Percentiles rank a stretch among this genome's conserved stretches.
Conservation (phyloP, 805 yeast species). For the Tetrapisispora namnaoensis region DNA sequence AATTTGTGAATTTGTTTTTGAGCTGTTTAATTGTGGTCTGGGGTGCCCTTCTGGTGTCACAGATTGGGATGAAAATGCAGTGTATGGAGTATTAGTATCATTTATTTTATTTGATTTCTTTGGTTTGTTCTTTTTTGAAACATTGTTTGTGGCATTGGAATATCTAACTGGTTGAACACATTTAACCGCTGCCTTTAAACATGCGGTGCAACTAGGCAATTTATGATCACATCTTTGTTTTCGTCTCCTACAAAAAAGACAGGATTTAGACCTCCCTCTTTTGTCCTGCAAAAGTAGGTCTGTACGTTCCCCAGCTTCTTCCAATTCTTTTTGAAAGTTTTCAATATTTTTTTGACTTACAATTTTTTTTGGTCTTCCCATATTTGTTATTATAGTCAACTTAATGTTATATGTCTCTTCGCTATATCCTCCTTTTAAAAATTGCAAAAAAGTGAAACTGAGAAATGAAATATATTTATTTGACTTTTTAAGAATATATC, state of each 20-base stretch:
- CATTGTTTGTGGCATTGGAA: slow-evolving; percentile 8
- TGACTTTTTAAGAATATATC: too few species aligned
- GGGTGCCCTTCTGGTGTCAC: neutral
- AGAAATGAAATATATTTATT: neutral
- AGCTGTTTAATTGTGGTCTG: neutral
- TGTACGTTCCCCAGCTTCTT: slow-evolving; percentile 24
- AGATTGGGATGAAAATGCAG: neutral
- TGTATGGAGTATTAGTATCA: neutral
- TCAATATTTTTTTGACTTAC: slow-evolving; percentile 29
- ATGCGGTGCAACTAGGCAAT: slow-evolving; percentile 54
- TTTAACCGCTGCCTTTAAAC: slow-evolving; percentile 49
- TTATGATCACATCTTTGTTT: slow-evolving; percentile 60
- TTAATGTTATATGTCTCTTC: too few species aligned
- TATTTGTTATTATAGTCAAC: slow-evolving; percentile 3
- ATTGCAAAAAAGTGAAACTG: neutral
- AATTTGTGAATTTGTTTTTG: neutral
- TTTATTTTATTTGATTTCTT: neutral
- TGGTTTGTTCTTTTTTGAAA: neutral
- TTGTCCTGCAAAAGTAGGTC: slow-evolving; percentile 32
- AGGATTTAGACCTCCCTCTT: slow-evolving; percentile 48
- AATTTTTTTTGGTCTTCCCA: slow-evolving; percentile 31
- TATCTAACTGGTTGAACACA: slow-evolving; percentile 60
- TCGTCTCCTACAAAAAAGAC: slow-evolving; percentile 45
- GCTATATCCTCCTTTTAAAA: too few species aligned
- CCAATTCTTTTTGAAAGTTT: slow-evolving; percentile 26